phyloP scores from a whole-genome alignment of 108 stramenopile genomes.

The Cyclotella sp. region DNA sequence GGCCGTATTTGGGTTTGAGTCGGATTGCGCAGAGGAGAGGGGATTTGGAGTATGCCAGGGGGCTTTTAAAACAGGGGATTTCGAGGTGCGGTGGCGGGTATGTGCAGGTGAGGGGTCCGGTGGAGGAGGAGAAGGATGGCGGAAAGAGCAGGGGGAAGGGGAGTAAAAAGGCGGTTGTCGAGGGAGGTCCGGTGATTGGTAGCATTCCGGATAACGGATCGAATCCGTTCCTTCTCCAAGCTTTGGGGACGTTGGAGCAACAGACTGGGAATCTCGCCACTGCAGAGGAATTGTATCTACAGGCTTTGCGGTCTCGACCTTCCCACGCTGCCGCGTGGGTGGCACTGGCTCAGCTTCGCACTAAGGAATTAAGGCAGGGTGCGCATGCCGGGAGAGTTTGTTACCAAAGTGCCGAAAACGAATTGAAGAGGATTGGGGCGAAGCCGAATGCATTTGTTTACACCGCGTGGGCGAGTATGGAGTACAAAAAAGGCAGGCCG shows the following conservation, averaged over 20 bases:
- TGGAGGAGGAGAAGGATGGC: conserved; percentile 5
- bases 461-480: conserved; percentile 90
- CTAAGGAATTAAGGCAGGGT: conserved; percentile 78
- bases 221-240: conserved; percentile 87
- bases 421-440: conserved; percentile 65
- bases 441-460: conserved; percentile 78
- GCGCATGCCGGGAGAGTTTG: conserved; percentile 77
- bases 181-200: conserved; percentile 14
- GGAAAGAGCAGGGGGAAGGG: neutral
- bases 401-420: conserved; percentile 76
- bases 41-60: conserved; percentile 72
- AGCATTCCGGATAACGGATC: conserved; percentile 65
- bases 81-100: conserved; percentile 41
- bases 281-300: conserved; percentile 80
- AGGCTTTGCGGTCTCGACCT: conserved; percentile 68
- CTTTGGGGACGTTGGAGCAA: conserved; percentile 84
- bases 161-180: conserved; percentile 17
- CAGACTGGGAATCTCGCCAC: conserved; percentile 69
- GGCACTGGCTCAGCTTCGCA: conserved; percentile 81
- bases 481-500: conserved; percentile 71
- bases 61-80: conserved; percentile 68
- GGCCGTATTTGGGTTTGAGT: conserved; percentile 86
- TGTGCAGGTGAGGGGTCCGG: conserved; percentile 33
- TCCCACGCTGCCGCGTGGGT: conserved; percentile 92
- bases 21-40: conserved; percentile 78